A percentile compares a stretch with the other conserved stretches of the same genome.
phyloP scores from a whole-genome alignment of 345 rosid species.

The Eucalyptus curtisii region DNA sequence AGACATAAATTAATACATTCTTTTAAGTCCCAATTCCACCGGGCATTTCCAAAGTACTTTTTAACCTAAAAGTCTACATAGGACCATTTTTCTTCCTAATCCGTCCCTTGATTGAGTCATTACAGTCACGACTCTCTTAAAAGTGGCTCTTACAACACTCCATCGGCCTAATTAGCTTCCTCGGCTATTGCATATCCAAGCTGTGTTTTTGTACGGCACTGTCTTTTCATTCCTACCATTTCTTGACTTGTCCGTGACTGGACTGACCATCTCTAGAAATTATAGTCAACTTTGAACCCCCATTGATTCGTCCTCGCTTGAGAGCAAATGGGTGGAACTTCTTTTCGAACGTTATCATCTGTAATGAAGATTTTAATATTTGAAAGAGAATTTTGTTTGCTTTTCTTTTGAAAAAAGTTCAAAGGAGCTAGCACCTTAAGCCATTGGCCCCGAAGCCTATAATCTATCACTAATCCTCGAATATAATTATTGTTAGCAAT shows the following conservation, averaged over 20 bases:
- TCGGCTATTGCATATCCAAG: not conserved
- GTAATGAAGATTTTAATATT: not conserved
- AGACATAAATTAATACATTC: not conserved
- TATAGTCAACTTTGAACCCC: not conserved
- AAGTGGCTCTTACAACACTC: not conserved
- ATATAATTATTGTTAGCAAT: not conserved
- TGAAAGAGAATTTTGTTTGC: not conserved
- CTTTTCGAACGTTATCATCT: not conserved
- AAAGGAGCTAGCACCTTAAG: not conserved
- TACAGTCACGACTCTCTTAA: not conserved
- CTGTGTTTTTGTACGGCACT: not conserved
- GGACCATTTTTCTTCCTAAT: not conserved
- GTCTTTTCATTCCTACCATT: not conserved
- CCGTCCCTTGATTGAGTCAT: not conserved
- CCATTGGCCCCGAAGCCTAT: not conserved
- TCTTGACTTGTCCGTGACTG: not conserved
- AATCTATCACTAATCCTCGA: not conserved
- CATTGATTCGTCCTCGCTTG: not conserved
- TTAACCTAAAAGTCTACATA: not conserved
- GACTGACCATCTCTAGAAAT: not conserved
- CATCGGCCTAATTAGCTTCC: not conserved
- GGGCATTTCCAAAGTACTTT: not conserved
- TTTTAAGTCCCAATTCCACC: not conserved
- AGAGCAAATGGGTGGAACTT: not conserved
- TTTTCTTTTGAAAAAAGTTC: not conserved